These are phyloP conservation scores for Arachis monticola DNA, from an alignment of 331 rosid species.

Conservation along the genomic window DNA sequence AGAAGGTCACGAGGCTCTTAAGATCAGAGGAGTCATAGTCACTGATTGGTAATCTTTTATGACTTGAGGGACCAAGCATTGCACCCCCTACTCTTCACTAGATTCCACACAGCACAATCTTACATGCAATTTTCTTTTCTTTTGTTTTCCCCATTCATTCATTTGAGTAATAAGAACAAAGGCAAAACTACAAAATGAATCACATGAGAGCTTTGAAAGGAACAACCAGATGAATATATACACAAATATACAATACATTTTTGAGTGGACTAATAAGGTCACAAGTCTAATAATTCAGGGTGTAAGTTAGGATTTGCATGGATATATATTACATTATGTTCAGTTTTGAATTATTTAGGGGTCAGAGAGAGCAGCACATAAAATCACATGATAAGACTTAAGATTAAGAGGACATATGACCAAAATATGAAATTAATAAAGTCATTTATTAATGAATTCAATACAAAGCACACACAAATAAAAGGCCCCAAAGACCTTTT, in stretches of 20 bases:
- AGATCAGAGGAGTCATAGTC: conserved; percentile 20
- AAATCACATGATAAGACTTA: conserved; percentile 19
- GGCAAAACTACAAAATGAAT: conserved; percentile 64
- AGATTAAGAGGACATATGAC: background rate
- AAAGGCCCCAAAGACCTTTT: conserved; percentile 85
- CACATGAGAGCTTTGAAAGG: conserved; percentile 48
- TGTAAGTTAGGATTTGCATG: conserved; percentile 11
- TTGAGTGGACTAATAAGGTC: conserved; percentile 10
- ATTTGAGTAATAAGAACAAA: conserved; percentile 49
- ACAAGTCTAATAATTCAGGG: conserved; percentile 15
- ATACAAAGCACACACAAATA: conserved; percentile 54
- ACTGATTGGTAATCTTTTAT: conserved; percentile 37
- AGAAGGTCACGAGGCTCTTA: conserved; percentile 43
- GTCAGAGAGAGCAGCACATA: background rate
- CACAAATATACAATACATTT: background rate
- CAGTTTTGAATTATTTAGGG: background rate
- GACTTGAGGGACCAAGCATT: conserved; percentile 51
- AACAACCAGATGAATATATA: no score
- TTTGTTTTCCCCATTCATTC: background rate
- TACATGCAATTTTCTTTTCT: conserved; percentile 14
- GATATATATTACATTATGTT: conserved; percentile 7
- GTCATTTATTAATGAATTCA: conserved; percentile 51
- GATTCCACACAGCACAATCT: conserved; percentile 33
- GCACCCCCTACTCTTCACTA: conserved; percentile 36
- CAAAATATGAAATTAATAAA: conserved; percentile 15